These are phyloP conservation scores for Spizellomyces punctatus DNA, from an alignment of 192 early-diverging fungal species.

Conservation along the genomic window DNA sequence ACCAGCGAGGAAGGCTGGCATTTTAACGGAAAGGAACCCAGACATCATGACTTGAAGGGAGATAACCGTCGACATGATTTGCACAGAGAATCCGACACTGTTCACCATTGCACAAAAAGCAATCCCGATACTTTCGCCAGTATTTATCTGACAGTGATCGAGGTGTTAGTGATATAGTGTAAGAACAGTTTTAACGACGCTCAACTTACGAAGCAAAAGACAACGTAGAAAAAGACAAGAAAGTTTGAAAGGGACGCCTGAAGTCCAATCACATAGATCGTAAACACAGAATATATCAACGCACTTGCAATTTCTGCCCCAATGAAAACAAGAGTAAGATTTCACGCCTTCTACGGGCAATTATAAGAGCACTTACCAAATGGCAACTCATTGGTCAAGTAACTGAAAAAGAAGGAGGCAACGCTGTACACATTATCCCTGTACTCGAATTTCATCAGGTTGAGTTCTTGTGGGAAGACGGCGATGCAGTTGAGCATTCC, in stretches of 20 bases:
- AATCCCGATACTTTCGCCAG: slow-evolving; percentile 52
- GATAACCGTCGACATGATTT: slow-evolving; percentile 43
- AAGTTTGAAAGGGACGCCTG: slow-evolving; percentile 31
- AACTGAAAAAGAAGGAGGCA: slow-evolving; percentile 44
- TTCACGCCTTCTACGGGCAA: background rate
- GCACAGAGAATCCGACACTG: slow-evolving; percentile 47
- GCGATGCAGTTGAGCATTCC: slow-evolving; percentile 51
- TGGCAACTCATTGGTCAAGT: slow-evolving; percentile 23
- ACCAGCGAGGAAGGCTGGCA: slow-evolving; percentile 37
- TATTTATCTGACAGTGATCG: slow-evolving; percentile 32
- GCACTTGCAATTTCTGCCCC: slow-evolving; percentile 31
- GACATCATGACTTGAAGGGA: slow-evolving; percentile 29
- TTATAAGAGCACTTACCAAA: slow-evolving; percentile 17
- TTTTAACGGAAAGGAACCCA: slow-evolving; percentile 36
- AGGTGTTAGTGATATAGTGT: slow-evolving; percentile 6
- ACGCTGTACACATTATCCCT: slow-evolving; percentile 44
- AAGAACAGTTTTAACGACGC: background rate
- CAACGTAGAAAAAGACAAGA: slow-evolving; percentile 25
- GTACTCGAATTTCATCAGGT: slow-evolving; percentile 40
- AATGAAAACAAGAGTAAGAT: background rate
- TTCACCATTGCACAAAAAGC: slow-evolving; percentile 47
- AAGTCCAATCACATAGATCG: slow-evolving; percentile 27
- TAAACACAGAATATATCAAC: slow-evolving; percentile 33
- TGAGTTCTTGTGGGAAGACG: slow-evolving; percentile 42
- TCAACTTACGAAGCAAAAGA: slow-evolving; percentile 19